These are phyloP conservation scores for Colletotrichum horii DNA, from an alignment of 2,329 filamentous ascomycete species.

Conservation along the genomic window DNA sequence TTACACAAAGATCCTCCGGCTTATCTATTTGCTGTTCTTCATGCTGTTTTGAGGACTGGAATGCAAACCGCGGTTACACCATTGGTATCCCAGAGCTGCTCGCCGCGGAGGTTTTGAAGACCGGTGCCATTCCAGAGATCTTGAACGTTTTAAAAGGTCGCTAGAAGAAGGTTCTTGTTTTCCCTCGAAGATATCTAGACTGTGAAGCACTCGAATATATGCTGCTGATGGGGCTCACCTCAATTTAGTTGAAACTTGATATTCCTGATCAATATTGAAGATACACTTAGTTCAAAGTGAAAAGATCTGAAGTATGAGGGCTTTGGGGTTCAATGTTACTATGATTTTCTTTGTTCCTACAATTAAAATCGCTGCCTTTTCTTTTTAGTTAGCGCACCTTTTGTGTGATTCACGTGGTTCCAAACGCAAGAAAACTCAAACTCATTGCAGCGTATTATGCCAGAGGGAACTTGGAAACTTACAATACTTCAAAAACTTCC, in stretches of 20 bases:
- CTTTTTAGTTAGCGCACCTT: too few species aligned
- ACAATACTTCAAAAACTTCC: too few species aligned
- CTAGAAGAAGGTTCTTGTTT: not conserved
- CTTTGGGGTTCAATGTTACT: not conserved
- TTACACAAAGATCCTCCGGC: not conserved
- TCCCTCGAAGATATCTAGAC: not conserved
- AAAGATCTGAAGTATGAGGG: not conserved
- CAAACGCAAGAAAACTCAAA: too few species aligned
- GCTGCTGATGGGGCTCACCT: not conserved
- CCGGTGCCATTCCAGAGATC: not conserved
- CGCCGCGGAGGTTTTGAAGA: not conserved
- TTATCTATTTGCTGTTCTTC: not conserved
- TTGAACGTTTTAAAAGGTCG: not conserved
- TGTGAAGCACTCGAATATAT: not conserved
- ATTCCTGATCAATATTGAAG: not conserved
- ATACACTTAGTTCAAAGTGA: not conserved
- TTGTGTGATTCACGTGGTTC: too few species aligned
- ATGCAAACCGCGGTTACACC: not conserved
- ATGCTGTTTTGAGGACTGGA: not conserved
- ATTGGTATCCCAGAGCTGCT: not conserved
- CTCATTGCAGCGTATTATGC: too few species aligned
- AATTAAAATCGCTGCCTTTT: too few species aligned
- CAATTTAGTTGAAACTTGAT: not conserved
- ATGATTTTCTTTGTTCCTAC: too few species aligned
- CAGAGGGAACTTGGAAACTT: too few species aligned